These are phyloP conservation scores for Chaetomidium leptoderma DNA, from an alignment of 495 filamentous ascomycete genomes.

Conservation along the genomic window DNA sequence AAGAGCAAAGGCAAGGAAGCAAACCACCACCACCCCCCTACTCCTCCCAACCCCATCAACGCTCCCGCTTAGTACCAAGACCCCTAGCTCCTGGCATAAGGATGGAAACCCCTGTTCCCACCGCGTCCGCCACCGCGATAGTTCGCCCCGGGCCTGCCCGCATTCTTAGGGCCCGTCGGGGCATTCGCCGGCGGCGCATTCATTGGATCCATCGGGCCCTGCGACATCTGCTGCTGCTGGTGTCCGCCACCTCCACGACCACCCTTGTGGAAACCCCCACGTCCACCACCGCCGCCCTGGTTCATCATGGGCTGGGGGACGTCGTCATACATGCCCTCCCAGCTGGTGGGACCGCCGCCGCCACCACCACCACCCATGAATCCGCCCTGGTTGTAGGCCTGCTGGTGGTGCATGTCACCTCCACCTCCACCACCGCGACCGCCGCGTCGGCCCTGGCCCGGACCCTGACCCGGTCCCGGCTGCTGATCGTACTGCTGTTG, in stretches of 20 bases:
- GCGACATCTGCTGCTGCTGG: constrained; percentile 29
- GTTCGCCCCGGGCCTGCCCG: constrained; percentile 87
- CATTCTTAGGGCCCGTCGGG: constrained; percentile 94
- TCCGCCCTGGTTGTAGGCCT: constrained; percentile 33
- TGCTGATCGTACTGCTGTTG: constrained; percentile 78
- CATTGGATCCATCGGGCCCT: constrained; percentile 34
- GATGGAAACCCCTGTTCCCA: constrained; percentile 70
- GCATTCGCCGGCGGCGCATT: constrained; percentile 84
- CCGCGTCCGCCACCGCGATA: constrained; percentile 92
- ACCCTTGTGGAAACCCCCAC: constrained; percentile 45
- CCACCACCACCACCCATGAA: constrained; percentile 26
- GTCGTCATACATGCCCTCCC: constrained; percentile 99
- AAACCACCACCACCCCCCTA: neutral
- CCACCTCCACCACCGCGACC: constrained; percentile 36
- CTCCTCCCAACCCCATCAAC: neutral
- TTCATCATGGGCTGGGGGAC: constrained; percentile 80
- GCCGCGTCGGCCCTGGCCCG: constrained; percentile 32
- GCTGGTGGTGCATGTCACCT: constrained; percentile 30
- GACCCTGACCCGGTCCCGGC: constrained; percentile 18
- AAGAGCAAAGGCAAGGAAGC: neutral
- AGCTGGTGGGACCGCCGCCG: constrained; percentile 60
- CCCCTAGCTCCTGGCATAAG: constrained; percentile 52
- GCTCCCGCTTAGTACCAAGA: neutral
- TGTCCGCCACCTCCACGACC: constrained; percentile 29
- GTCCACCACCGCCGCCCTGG: constrained; percentile 52